Conservation (phyloP, 2,329 filamentous ascomycete species). For the Sphaerulina populicola region DNA sequence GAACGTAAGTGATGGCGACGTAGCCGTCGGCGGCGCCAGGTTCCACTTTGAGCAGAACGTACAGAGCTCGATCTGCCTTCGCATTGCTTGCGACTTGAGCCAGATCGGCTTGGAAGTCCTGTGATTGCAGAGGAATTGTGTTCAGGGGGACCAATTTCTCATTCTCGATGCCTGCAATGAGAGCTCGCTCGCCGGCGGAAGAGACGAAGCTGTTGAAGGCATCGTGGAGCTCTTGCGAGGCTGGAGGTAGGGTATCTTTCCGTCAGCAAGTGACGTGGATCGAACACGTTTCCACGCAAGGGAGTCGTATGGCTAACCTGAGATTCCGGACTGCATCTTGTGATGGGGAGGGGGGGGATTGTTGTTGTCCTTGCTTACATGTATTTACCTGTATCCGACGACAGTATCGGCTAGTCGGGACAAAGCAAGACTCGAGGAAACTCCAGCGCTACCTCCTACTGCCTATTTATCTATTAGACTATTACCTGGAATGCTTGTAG, state of each 20-base stretch:
- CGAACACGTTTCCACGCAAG: background rate
- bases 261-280: slow-evolving; percentile 7
- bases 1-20: slow-evolving; percentile 68
- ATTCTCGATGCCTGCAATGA: slow-evolving; percentile 61
- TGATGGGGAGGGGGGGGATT: no score
- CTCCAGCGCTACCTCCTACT: no score
- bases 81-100: slow-evolving; percentile 54
- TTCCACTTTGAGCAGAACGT: slow-evolving; percentile 65
- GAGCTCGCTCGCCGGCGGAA: slow-evolving; percentile 55
- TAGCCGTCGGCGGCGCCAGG: slow-evolving; percentile 44
- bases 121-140: slow-evolving; percentile 46
- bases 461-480: no score
- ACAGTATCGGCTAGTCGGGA: no score
- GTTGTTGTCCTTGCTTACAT: slow-evolving; percentile 1
- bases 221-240: slow-evolving; percentile 66
- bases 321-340: slow-evolving; percentile 71
- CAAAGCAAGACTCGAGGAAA: no score
- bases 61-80: slow-evolving; percentile 58
- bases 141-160: slow-evolving; percentile 59
- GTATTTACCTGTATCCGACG: background rate
- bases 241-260: slow-evolving; percentile 36
- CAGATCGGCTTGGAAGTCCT: slow-evolving; percentile 57
- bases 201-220: slow-evolving; percentile 64
- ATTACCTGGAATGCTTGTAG: no score
- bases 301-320: slow-evolving; percentile 44